Percentiles rank a stretch among this genome's conserved stretches.
phyloP scores from a whole-genome alignment of 2,329 filamentous ascomycete species.

The Volutella citrinella region DNA sequence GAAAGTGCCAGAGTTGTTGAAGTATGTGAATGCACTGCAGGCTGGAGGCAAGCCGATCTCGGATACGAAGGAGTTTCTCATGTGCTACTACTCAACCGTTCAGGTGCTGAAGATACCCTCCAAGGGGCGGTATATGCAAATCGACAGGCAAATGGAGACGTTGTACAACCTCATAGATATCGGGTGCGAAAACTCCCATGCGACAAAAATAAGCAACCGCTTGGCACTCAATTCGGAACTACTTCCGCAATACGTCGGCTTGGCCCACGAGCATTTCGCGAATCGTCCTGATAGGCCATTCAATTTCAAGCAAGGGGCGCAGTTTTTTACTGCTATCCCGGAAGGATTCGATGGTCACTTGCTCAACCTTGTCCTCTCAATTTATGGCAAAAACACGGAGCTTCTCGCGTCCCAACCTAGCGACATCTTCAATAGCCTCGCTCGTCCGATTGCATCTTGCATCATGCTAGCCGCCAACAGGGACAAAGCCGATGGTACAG shows the following conservation, averaged over 20 bases:
- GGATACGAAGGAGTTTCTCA: conserved; percentile 5
- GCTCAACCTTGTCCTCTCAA: conserved; percentile 6
- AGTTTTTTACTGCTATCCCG: conserved; percentile 1
- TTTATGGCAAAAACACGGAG: too few species aligned
- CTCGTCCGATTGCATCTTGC: too few species aligned
- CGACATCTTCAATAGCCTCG: too few species aligned
- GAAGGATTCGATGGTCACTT: conserved; percentile 5
- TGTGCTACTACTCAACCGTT: conserved; percentile 8
- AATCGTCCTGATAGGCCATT: conserved; percentile 1
- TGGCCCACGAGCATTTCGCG: conserved; percentile 6
- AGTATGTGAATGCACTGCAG: too few species aligned
- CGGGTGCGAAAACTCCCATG: conserved; percentile 2
- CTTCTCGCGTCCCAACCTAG: too few species aligned
- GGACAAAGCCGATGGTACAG: too few species aligned
- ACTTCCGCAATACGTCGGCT: conserved; percentile 4
- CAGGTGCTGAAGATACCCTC: conserved; percentile 3
- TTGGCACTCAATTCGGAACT: conserved; percentile 5
- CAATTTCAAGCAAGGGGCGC: conserved; percentile 6
- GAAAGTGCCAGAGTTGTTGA: too few species aligned
- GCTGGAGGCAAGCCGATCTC: too few species aligned
- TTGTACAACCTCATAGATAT: conserved; percentile 2
- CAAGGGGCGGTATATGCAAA: conserved; percentile 8
- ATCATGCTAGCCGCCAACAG: too few species aligned
- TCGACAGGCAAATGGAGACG: conserved; percentile 7
- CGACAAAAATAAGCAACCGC: conserved; percentile 5